Conservation (phyloP, 2,329 filamentous ascomycete genomes). For the Fusarium duplospermum region DNA sequence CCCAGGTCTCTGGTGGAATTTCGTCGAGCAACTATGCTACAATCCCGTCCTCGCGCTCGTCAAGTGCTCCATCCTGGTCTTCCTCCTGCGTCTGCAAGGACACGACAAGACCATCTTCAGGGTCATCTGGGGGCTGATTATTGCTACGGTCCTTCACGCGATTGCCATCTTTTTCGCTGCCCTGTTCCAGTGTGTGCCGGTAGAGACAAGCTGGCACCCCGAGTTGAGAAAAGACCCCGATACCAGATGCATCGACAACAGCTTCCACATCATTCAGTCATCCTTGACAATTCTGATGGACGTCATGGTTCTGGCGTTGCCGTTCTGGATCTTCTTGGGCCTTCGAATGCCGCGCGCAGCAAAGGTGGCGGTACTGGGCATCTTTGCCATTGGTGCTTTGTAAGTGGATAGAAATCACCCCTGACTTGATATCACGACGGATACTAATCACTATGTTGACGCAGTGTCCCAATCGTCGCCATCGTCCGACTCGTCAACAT, state of each 20-base stretch:
- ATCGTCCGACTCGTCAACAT: not conserved
- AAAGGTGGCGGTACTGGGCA: conserved; percentile 53
- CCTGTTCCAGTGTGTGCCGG: conserved; percentile 55
- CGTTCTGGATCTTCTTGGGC: conserved; percentile 54
- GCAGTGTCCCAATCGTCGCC: not conserved
- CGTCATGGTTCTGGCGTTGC: conserved; percentile 52
- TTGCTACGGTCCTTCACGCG: conserved; percentile 46
- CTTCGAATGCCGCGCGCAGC: conserved; percentile 52
- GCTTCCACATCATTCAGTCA: conserved; percentile 50
- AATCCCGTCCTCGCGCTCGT: conserved; percentile 59
- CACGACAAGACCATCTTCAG: conserved; percentile 46
- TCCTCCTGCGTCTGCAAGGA: conserved; percentile 55
- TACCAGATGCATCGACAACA: conserved; percentile 49
- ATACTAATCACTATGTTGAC: not conserved
- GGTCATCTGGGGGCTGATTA: conserved; percentile 29
- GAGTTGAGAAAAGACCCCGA: conserved; percentile 31
- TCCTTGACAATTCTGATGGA: conserved; percentile 57
- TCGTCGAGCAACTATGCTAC: conserved; percentile 55
- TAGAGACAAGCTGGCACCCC: conserved; percentile 49
- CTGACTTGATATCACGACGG: not conserved
- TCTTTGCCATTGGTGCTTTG: conserved; percentile 53
- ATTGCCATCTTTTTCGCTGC: conserved; percentile 52
- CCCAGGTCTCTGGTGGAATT: conserved; percentile 50
- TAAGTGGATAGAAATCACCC: conserved; percentile 33
- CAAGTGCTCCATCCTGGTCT: conserved; percentile 58